Evolutionary conservation across 805 yeast genomes (phyloP), one percentile per base, ranked within the genome.

Genomic region (Candida parachauliodes): DNA sequence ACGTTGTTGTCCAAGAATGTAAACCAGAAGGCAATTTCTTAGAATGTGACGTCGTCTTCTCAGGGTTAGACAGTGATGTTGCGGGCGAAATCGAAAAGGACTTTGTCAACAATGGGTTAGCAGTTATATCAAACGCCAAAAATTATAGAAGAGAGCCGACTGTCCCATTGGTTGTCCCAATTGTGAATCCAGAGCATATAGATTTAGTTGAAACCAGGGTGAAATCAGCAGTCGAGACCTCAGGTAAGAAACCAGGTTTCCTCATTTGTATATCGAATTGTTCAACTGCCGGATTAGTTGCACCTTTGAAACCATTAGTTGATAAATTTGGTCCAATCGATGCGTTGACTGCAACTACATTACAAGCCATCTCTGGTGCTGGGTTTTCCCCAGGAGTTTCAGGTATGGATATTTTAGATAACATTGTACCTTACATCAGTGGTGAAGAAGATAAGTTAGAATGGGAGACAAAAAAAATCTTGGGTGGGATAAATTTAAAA

Each of bases 361-460:
- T 93, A 62, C 98, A 93, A 63, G 98, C 98, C 26, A 87, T 93
- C 47, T 89, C 98, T 3, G 98, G 98, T 51, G 98, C 95, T 16
- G 98, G 98, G 2, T 93, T 86, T 61, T 85, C 96, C 8, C 98
- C 98, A 34, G 98, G 98, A 60, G 95, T 89, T 40, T 80, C 96
- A 16, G 93, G 95, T 47, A 89, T 93, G 63, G 98, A 93, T 57
- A 80, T 91, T 39, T 73, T 93, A 52, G 98, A 93, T 66, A 93
- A 93, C 67, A 76, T 93, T 49, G 88, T 93, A 39, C 98, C 98
- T 28, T 93, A 70, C 74, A 93, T 93, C 56, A 73, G 88, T 47
- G 97, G 98, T 32, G 98, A 93, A 67, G 98, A 93, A 68, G 98
- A 93, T 51, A 93, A 93, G 69, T 87, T 93, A 52, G 98, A 93